Evolutionary conservation across 2,329 filamentous ascomycete genomes (phyloP).

Genomic region (Penicillium capsulatum): DNA sequence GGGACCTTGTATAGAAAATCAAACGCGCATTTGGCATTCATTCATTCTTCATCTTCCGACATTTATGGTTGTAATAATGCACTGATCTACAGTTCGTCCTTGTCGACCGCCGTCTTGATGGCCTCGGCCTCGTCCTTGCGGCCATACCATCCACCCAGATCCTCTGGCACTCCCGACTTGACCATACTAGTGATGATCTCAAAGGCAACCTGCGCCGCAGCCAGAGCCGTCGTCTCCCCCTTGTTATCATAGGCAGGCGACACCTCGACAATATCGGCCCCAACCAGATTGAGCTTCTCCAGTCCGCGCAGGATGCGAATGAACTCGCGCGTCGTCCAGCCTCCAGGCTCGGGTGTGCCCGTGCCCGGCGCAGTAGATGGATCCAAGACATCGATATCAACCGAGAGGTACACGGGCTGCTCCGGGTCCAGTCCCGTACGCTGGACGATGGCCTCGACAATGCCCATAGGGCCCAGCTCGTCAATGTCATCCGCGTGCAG

Average conservation of each 20-base stretch:
- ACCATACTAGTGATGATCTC: constrained; percentile 69
- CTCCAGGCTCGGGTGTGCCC: constrained; percentile 83
- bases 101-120: constrained; percentile 13
- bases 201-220: constrained; percentile 77
- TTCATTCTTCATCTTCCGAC: constrained; percentile 20
- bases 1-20: background rate
- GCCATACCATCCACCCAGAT: constrained; percentile 42
- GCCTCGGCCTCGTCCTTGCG: constrained; percentile 21
- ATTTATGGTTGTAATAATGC: constrained; percentile 15
- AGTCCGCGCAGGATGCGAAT: constrained; percentile 78
- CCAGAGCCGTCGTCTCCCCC: constrained; percentile 76
- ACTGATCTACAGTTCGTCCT: constrained; percentile 27
- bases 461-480: constrained; percentile 67
- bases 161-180: constrained; percentile 41
- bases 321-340: constrained; percentile 85
- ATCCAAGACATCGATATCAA: constrained; percentile 79
- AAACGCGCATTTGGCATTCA: constrained; percentile 4
- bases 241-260: constrained; percentile 76
- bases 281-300: constrained; percentile 77
- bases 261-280: constrained; percentile 87
- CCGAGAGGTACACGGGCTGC: constrained; percentile 73
- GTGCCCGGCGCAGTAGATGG: constrained; percentile 69
- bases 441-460: constrained; percentile 66
- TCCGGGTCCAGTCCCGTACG: constrained; percentile 62
- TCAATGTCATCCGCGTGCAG: constrained; percentile 86